A percentile compares a stretch with the other conserved stretches of the same genome.
phyloP scores from a whole-genome alignment of 805 yeast species.

The Cyberlindnera amylophila region DNA sequence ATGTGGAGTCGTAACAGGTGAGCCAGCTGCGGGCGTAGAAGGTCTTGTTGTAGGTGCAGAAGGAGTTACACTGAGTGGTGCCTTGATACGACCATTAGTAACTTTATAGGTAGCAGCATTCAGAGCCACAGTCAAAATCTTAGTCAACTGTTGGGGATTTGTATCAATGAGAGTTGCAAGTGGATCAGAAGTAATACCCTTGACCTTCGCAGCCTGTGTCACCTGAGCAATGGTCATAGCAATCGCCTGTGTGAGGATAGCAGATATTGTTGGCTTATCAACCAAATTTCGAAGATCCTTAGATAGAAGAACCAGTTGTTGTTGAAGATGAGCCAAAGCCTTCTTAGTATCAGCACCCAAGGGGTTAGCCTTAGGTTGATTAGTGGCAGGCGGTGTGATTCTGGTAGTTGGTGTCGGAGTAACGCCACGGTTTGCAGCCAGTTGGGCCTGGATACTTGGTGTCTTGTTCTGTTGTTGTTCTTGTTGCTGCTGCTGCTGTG shows the following conservation, averaged over 20 bases:
- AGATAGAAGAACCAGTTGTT: conserved; percentile 76
- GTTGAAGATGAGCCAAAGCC: conserved; percentile 79
- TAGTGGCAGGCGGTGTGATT: conserved; percentile 19
- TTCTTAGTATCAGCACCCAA: conserved; percentile 42
- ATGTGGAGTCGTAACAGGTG: conserved; percentile 10
- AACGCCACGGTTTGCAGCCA: conserved; percentile 33
- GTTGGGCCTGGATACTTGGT: conserved; percentile 28
- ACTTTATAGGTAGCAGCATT: conserved; percentile 69
- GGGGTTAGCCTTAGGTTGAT: conserved; percentile 27
- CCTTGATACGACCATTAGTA: conserved; percentile 50
- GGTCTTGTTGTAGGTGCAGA: conserved; percentile 19
- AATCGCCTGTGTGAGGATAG: conserved; percentile 80
- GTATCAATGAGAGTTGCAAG: conserved; percentile 72
- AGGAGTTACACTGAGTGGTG: conserved; percentile 32
- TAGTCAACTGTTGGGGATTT: conserved; percentile 76
- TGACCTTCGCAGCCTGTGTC: conserved; percentile 80
- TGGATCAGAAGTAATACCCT: conserved; percentile 77
- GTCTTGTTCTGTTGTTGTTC: conserved; percentile 14
- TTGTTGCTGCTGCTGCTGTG: conserved; percentile 4
- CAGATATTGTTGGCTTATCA: conserved; percentile 79
- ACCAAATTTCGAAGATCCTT: conserved; percentile 66
- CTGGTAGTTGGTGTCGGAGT: conserved; percentile 25
- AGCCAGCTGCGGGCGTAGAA: too few species aligned
- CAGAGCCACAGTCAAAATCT: conserved; percentile 74
- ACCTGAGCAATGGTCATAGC: conserved; percentile 93